A percentile compares a stretch with the other conserved stretches of the same genome.
These are phyloP conservation scores for Didymella arachidicola DNA, from an alignment of 2,329 filamentous ascomycete species.

Conservation along the genomic window DNA sequence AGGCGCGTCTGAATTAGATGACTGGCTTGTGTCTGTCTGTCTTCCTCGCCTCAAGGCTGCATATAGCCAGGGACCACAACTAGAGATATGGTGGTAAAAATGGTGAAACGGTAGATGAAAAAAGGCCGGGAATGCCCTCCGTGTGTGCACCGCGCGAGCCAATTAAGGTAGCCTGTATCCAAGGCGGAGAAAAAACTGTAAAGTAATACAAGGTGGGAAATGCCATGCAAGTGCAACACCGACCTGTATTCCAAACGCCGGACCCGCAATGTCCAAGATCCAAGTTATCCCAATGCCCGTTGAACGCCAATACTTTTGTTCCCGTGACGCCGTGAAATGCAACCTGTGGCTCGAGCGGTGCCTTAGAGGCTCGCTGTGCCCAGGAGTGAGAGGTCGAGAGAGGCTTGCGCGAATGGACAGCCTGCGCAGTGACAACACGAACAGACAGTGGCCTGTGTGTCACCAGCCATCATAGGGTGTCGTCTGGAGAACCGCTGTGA, in stretches of 20 bases:
- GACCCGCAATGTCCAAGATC: conserved; percentile 40
- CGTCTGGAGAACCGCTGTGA: conserved; percentile 43
- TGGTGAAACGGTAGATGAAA: conserved; percentile 23
- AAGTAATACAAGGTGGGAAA: conserved; percentile 45
- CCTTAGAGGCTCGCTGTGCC: conserved; percentile 29
- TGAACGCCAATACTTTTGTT: conserved; percentile 51
- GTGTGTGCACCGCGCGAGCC: conserved; percentile 28
- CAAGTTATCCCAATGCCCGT: conserved; percentile 45
- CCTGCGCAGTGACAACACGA: conserved; percentile 33
- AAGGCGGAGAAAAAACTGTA: conserved; percentile 30
- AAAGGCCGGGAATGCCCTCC: conserved; percentile 16
- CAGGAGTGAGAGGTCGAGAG: conserved; percentile 32
- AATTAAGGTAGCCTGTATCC: conserved; percentile 33
- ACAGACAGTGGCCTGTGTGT: conserved; percentile 38
- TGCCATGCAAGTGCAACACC: conserved; percentile 49
- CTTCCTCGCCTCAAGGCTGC: conserved; percentile 37
- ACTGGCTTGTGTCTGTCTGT: conserved; percentile 45
- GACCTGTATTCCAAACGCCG: conserved; percentile 51
- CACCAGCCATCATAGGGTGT: conserved; percentile 45
- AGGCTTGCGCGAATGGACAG: conserved; percentile 33
- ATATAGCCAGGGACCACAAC: conserved; percentile 28
- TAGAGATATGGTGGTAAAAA: conserved; percentile 28
- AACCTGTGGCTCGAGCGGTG: conserved; percentile 38
- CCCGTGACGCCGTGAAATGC: conserved; percentile 54
- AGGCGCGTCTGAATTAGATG: conserved; percentile 45